Base-by-base conservation (phyloP, 768 basidiomycete species). In the Lactarius sp. region DNA sequence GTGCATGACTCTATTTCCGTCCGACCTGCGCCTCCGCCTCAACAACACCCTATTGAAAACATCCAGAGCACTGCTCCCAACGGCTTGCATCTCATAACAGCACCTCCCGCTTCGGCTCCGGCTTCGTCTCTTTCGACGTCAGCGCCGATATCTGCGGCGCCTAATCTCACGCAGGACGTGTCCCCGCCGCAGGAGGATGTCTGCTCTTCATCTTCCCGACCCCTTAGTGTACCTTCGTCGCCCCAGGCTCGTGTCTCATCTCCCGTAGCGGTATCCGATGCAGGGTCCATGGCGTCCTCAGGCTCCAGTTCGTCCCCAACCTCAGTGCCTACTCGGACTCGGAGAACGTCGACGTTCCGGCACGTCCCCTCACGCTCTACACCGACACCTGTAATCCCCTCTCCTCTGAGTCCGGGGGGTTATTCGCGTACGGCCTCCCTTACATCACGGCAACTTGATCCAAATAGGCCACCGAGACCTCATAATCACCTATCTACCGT, bases 271-370 rank as follows among this genome's bases (percentile, higher is more conserved):
- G 39, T 27, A 42, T 31, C 59, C 16, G 52, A 51, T 49, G 47
- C 18, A n/a, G 46, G 16, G 34, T 49, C 37, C 22, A 27, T 22
- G 3, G 36, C 50, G 41, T 56, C 59, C 34, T 44, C 64, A 54
- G 56, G 64, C 49, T 22, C 59, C 16, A 52, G 34, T n/a, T 47
- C 54, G 31, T 44, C 57, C 31, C 33, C 56, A 20, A 20, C 39
- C 41, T 31, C 42, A 36, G 44, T 67, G 3, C 56, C 70, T 10
- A 60, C 71, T 10, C 71, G 76, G 53, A 82, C 72, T 13, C 71
- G 76, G 52, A 83, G 77, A 65, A 68, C 76, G 3, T 80, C 84
- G 1, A 83, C 82, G 0, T 84, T 85, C 70, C 78, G 84, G 33
- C 82, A 78, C 53, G 69, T 85, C 20, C 81, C 80, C 27, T 72